Conservation (phyloP, 2,329 filamentous ascomycete species). For the Colletotrichum orbiculare region DNA sequence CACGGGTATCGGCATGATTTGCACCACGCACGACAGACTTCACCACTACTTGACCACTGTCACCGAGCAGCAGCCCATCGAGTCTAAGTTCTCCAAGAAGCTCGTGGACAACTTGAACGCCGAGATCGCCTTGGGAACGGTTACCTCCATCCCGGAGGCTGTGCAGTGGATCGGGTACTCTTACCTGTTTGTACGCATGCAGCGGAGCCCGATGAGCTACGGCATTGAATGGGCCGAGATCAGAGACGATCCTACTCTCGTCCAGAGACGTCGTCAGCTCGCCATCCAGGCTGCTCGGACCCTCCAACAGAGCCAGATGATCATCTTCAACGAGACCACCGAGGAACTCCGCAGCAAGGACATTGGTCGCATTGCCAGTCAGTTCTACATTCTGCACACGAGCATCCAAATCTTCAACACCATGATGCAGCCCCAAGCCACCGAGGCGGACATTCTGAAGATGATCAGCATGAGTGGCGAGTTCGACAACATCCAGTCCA, state of each 20-base stretch:
- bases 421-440: conserved; percentile 87
- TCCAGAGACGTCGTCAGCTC: conserved; percentile 85
- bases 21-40: conserved; percentile 93
- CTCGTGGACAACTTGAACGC: conserved; percentile 97
- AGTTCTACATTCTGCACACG: conserved; percentile 94
- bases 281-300: conserved; percentile 89
- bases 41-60: conserved; percentile 92
- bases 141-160: conserved; percentile 92
- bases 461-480: conserved; percentile 99
- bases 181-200: conserved; percentile 97
- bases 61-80: conserved; percentile 95
- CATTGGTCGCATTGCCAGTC: conserved; percentile 94
- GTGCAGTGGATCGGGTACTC: conserved; percentile 99
- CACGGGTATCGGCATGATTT: conserved; percentile 97
- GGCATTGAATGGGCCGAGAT: conserved; percentile 96
- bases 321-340: conserved; percentile 95
- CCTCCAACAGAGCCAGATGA: conserved; percentile 95
- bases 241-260: conserved; percentile 86
- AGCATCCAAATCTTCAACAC: conserved; percentile 97
- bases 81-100: conserved; percentile 94
- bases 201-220: conserved; percentile 88
- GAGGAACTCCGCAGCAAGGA: conserved; percentile 95
- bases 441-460: conserved; percentile 90
- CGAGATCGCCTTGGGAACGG: conserved; percentile 92
- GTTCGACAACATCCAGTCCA: conserved; percentile 95